Evolutionary conservation across 371 early-diverging fungal species (phyloP).

Genomic region (Circinella minor): DNA sequence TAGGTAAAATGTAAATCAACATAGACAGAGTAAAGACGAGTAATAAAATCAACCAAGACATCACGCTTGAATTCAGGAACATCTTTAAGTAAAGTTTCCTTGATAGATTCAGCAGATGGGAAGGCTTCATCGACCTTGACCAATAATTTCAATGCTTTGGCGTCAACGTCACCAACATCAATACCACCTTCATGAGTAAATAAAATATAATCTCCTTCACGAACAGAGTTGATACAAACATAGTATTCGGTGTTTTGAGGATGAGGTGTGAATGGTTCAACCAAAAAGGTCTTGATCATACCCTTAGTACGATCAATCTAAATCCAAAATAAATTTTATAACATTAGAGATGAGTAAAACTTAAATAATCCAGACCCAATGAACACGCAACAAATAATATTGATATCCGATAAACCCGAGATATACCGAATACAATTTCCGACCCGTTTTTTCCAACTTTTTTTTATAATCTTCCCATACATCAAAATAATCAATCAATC

Average conservation of each 20-base stretch:
- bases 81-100: constrained; percentile 64
- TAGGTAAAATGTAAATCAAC: constrained; percentile 97
- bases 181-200: constrained; percentile 98
- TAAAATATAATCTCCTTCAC: constrained; percentile 94
- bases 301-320: constrained; percentile 89
- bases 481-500: background rate
- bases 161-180: constrained; percentile 98
- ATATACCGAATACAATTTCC: constrained; percentile 5
- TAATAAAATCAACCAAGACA: constrained; percentile 88
- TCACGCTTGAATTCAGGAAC: constrained; percentile 79
- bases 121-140: constrained; percentile 73
- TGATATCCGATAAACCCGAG: background rate
- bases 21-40: constrained; percentile 92
- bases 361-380: too few species aligned
- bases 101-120: constrained; percentile 71
- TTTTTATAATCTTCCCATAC: background rate
- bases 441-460: background rate
- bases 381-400: constrained; percentile 5
- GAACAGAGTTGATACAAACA: constrained; percentile 94
- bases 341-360: too few species aligned
- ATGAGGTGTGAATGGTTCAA: constrained; percentile 97
- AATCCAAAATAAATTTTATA: background rate
- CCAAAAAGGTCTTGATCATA: constrained; percentile 89
- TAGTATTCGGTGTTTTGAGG: constrained; percentile 92
- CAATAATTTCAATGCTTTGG: constrained; percentile 87